Percentiles rank a stretch among this genome's conserved stretches.
These are phyloP conservation scores for Phialemoniopsis sp. DNA, from an alignment of 2,329 filamentous ascomycete species.

Conservation along the genomic window DNA sequence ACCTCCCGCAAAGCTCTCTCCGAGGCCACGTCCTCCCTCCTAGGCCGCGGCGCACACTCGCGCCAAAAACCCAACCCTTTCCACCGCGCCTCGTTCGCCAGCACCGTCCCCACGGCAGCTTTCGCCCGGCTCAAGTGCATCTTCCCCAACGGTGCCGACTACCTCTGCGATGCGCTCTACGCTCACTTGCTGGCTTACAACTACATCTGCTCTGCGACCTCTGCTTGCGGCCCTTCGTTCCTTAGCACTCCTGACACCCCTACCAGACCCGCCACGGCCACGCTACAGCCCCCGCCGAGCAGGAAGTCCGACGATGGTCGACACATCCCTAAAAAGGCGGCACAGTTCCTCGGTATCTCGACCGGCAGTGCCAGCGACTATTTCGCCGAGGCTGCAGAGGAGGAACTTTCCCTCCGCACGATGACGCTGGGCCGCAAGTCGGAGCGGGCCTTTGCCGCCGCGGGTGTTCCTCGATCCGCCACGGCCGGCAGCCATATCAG, in stretches of 20 bases:
- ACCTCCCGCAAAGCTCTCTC: not conserved
- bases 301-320: constrained; percentile 8
- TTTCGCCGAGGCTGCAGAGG: not conserved
- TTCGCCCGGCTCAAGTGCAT: constrained; percentile 37
- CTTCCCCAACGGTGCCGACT: constrained; percentile 47
- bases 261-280: not conserved
- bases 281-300: constrained; percentile 4
- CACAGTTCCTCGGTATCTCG: constrained; percentile 9
- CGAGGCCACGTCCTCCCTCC: not conserved
- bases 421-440: constrained; percentile 2
- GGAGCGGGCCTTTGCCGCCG: not conserved
- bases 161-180: constrained; percentile 55
- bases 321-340: constrained; percentile 17
- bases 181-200: constrained; percentile 57
- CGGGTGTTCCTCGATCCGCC: constrained; percentile 1
- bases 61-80: not conserved
- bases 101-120: constrained; percentile 4
- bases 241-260: too few relatives aligned
- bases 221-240: not conserved
- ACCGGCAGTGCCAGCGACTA: constrained; percentile 4
- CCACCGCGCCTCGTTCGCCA: constrained; percentile 1
- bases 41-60: not conserved
- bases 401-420: not conserved
- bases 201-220: constrained; percentile 39
- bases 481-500: constrained; percentile 18